phyloP scores from a whole-genome alignment of 1,139 yeast species.

The Pichia sp. region DNA sequence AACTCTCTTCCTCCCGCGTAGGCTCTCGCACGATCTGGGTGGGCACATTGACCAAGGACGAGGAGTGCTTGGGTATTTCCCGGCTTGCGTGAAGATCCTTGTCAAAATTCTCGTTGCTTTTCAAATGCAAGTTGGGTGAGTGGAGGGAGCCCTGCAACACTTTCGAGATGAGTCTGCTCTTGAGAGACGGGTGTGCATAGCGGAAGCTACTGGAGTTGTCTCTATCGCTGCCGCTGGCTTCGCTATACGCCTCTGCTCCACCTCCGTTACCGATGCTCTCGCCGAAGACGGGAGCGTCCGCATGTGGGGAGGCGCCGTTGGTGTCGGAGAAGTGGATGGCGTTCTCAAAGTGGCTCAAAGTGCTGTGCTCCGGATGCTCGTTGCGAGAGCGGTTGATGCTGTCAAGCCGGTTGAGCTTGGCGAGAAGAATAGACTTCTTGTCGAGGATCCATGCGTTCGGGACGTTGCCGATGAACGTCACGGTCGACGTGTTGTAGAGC shows the following conservation, averaged over 20 bases:
- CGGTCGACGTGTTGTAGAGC: constrained; percentile 47
- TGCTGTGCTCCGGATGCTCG: constrained; percentile 2
- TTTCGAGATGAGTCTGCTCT: not conserved
- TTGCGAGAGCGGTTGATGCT: not conserved
- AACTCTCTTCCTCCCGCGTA: too few relatives aligned
- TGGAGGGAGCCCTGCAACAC: not conserved
- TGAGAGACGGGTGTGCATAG: not conserved
- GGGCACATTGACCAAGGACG: not conserved
- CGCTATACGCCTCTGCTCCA: not conserved
- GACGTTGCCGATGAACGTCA: constrained; percentile 57
- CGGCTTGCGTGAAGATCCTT: not conserved
- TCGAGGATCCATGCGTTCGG: constrained; percentile 60
- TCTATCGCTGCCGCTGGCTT: not conserved
- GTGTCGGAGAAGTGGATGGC: constrained; percentile 2
- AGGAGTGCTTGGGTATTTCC: not conserved
- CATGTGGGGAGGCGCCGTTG: too few relatives aligned
- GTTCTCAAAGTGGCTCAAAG: constrained; percentile 11
- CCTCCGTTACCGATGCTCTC: not conserved
- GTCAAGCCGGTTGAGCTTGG: constrained; percentile 17
- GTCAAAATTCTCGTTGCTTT: constrained; percentile 1
- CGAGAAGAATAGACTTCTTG: constrained; percentile 28
- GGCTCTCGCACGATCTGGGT: too few relatives aligned
- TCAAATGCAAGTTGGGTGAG: constrained; percentile 1
- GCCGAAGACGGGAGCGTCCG: too few relatives aligned
- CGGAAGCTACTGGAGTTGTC: not conserved